Evolutionary conservation across 1,284 basidiomycete genomes (phyloP).

Genomic region (Stereum hirsutum): DNA sequence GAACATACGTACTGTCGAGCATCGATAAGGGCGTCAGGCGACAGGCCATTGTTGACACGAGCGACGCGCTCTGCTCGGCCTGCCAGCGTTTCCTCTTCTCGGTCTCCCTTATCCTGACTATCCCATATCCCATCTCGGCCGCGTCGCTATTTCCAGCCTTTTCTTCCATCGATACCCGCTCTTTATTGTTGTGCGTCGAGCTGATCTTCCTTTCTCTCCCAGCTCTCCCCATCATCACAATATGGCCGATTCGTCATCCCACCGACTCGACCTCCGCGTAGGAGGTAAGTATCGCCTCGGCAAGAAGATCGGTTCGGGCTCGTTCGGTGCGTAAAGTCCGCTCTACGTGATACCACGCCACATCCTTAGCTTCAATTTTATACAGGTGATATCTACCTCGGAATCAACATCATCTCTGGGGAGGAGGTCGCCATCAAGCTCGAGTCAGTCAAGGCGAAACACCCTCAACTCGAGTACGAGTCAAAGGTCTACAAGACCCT

Average conservation of each 20-base stretch:
- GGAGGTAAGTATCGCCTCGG: constrained; percentile 98
- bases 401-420: constrained; percentile 99
- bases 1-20: too few relatives aligned
- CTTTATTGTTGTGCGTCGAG: too few relatives aligned
- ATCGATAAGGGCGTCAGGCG: too few relatives aligned
- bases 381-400: constrained; percentile 96
- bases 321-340: constrained; percentile 89
- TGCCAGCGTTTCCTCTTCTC: too few relatives aligned
- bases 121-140: too few relatives aligned
- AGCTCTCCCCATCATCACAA: constrained; percentile 7
- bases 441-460: constrained; percentile 99
- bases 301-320: constrained; percentile 99
- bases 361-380: too few relatives aligned
- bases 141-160: too few relatives aligned
- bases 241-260: constrained; percentile 64
- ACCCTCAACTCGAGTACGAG: constrained; percentile 99
- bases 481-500: constrained; percentile 96
- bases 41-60: too few relatives aligned
- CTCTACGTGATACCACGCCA: too few relatives aligned
- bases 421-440: constrained; percentile 99
- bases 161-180: too few relatives aligned
- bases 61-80: too few relatives aligned
- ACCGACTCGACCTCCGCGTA: constrained; percentile 88
- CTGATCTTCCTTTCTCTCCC: not conserved
- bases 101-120: too few relatives aligned